phyloP scores from a whole-genome alignment of 306 rosid species.

The Quillaja saponaria region DNA sequence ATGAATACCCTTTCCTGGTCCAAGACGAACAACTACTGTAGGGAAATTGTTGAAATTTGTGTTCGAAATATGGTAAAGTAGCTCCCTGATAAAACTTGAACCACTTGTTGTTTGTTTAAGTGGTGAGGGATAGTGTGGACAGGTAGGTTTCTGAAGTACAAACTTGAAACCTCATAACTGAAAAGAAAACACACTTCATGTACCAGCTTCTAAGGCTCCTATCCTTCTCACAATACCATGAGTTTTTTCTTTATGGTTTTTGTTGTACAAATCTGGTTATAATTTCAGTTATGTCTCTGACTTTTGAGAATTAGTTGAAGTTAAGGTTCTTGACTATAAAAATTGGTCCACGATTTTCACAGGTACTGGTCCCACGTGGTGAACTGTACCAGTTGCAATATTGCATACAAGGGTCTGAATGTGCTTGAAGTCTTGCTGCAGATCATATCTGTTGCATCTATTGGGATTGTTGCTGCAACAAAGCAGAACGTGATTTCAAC shows the following conservation, averaged over 20 bases:
- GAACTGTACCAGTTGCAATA: constrained; percentile 77
- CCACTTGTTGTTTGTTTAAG: too few relatives aligned
- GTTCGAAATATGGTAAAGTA: too few relatives aligned
- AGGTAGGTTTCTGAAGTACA: neutral
- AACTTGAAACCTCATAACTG: too few relatives aligned
- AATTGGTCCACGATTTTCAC: constrained; percentile 13
- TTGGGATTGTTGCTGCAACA: constrained; percentile 70
- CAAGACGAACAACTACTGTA: too few relatives aligned
- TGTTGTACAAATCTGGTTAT: too few relatives aligned
- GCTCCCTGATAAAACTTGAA: too few relatives aligned
- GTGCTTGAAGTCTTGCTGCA: constrained; percentile 62
- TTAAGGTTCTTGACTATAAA: neutral
- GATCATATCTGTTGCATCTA: constrained; percentile 52
- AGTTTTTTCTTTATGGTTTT: neutral
- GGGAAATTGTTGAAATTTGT: too few relatives aligned
- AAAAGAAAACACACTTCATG: too few relatives aligned
- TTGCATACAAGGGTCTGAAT: constrained; percentile 69
- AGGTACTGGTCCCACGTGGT: constrained; percentile 89
- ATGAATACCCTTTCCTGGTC: too few relatives aligned
- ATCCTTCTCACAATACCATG: neutral
- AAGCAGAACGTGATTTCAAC: constrained; percentile 47
- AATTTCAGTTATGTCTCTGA: neutral
- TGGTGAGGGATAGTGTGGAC: too few relatives aligned
- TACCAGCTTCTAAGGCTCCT: too few relatives aligned
- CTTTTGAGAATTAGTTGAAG: neutral